These are phyloP conservation scores for Cadophora gregata DNA, from an alignment of 2,329 filamentous ascomycete genomes.

Conservation along the genomic window DNA sequence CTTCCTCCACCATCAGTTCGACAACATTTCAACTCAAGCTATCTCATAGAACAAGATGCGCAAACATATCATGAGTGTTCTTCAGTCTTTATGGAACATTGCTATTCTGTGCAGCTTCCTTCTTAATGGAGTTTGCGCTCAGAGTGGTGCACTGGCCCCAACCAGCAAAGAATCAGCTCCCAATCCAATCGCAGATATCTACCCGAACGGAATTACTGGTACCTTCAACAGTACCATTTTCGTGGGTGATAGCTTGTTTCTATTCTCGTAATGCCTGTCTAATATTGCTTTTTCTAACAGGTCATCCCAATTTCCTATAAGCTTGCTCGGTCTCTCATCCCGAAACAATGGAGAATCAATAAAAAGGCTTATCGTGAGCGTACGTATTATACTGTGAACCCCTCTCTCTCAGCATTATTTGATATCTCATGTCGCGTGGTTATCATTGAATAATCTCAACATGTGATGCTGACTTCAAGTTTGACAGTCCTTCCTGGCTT, in stretches of 20 bases:
- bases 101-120: slow-evolving; percentile 4
- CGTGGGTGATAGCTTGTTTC: slow-evolving; percentile 47
- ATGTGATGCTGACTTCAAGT: background rate
- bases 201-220: slow-evolving; percentile 56
- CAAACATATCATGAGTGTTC: background rate
- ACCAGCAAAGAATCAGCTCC: slow-evolving; percentile 39
- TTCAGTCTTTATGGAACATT: background rate
- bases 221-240: slow-evolving; percentile 59
- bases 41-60: background rate
- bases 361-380: slow-evolving; percentile 52
- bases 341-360: slow-evolving; percentile 55
- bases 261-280: background rate
- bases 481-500: slow-evolving; percentile 52
- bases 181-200: slow-evolving; percentile 56
- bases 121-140: background rate
- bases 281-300: background rate
- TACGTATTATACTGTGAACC: background rate
- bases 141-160: background rate
- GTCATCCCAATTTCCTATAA: slow-evolving; percentile 57
- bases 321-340: slow-evolving; percentile 54
- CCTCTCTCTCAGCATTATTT: background rate
- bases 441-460: no score
- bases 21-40: background rate
- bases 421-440: no score
- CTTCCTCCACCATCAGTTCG: background rate